A percentile compares a stretch with the other conserved stretches of the same genome.
Evolutionary conservation across 2,329 filamentous ascomycete genomes (phyloP).

Genomic region (Capronia americana): DNA sequence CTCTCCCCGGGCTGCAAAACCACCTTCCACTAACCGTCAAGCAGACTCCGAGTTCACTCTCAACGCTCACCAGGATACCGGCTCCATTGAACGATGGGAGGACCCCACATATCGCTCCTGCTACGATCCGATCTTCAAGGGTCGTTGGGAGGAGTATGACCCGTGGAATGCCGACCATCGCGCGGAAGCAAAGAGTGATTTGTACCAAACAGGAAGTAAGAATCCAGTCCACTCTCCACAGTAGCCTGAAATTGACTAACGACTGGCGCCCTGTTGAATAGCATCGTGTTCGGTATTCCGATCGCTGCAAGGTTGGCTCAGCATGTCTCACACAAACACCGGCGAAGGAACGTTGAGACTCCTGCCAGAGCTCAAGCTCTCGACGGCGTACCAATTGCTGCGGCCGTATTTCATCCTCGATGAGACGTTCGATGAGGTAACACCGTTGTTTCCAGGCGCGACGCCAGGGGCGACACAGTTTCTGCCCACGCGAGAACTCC

Average conservation of each 20-base stretch:
- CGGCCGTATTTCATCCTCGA: constrained; percentile 37
- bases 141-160: constrained; percentile 38
- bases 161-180: constrained; percentile 37
- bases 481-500: constrained; percentile 30
- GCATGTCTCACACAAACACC: constrained; percentile 35
- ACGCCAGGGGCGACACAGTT: constrained; percentile 36
- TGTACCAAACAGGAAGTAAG: constrained; percentile 37
- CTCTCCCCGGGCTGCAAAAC: neutral
- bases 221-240: constrained; percentile 1
- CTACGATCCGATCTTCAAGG: constrained; percentile 37
- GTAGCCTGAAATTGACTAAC: neutral
- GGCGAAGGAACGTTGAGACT: constrained; percentile 37
- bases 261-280: neutral
- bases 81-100: constrained; percentile 40
- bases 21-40: constrained; percentile 3
- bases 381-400: constrained; percentile 39
- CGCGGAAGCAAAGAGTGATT: constrained; percentile 37
- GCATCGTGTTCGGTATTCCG: constrained; percentile 32
- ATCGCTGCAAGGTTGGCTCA: constrained; percentile 37
- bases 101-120: constrained; percentile 31
- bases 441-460: constrained; percentile 37
- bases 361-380: constrained; percentile 35
- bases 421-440: constrained; percentile 36
- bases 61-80: constrained; percentile 37
- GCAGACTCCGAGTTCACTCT: constrained; percentile 31